Evolutionary conservation across 495 filamentous ascomycete species (phyloP).

Genomic region (Chaetomidium leptoderma): DNA sequence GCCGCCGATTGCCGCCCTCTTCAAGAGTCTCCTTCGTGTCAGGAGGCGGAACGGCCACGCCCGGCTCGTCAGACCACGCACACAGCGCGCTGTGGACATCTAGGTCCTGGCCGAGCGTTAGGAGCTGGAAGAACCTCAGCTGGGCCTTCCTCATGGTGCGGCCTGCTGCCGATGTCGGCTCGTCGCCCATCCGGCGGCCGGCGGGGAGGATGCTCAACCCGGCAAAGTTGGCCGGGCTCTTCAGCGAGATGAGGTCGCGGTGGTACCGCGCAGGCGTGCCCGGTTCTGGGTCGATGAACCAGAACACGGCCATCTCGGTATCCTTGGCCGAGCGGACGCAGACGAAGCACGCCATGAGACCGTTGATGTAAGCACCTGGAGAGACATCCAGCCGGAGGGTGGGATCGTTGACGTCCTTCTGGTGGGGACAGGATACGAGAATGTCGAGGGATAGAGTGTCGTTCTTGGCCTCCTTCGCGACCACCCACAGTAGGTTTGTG

Average conservation of each 20-base stretch:
- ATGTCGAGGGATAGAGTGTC: conserved; percentile 23
- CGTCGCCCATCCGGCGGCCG: conserved; percentile 7
- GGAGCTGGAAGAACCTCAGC: conserved; percentile 30
- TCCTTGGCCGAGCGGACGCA: conserved; percentile 25
- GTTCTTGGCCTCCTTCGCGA: conserved; percentile 7
- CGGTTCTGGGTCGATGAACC: conserved; percentile 26
- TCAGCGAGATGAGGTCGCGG: conserved; percentile 21
- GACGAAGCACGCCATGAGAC: conserved; percentile 25
- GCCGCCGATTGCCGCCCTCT: conserved; percentile 2
- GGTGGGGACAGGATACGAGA: conserved; percentile 45
- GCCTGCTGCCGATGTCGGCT: background rate
- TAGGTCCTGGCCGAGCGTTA: conserved; percentile 29
- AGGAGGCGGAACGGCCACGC: conserved; percentile 7
- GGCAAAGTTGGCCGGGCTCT: conserved; percentile 15
- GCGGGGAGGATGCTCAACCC: conserved; percentile 26
- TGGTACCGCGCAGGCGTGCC: conserved; percentile 22
- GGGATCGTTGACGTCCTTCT: conserved; percentile 35
- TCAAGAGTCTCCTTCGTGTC: conserved; percentile 1
- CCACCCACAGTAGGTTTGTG: conserved; percentile 34
- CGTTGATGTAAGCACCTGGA: conserved; percentile 19
- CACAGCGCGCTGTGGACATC: conserved; percentile 28
- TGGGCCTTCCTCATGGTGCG: conserved; percentile 12
- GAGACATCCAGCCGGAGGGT: conserved; percentile 37
- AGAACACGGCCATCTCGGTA: conserved; percentile 25
- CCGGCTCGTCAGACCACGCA: conserved; percentile 23